phyloP scores from a whole-genome alignment of 2,329 filamentous ascomycete genomes.

The Zymoseptoria tritici region DNA sequence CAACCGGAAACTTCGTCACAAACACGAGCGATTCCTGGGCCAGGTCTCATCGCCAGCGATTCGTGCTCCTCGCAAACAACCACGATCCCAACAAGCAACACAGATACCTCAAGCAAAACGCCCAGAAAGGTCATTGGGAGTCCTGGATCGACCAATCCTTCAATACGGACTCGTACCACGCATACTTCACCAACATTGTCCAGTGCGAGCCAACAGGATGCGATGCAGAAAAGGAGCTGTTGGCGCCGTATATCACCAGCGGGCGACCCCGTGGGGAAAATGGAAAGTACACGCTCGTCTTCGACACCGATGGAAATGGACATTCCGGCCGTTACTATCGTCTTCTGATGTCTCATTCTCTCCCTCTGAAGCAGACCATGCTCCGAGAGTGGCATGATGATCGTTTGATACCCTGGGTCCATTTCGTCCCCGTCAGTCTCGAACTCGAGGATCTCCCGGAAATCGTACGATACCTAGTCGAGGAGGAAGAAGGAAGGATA shows the following conservation, averaged over 20 bases:
- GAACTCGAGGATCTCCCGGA: conserved; percentile 47
- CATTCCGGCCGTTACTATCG: conserved; percentile 47
- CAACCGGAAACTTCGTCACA: conserved; percentile 41
- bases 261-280: conserved; percentile 1
- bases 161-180: conserved; percentile 31
- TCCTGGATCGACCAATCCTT: conserved; percentile 10
- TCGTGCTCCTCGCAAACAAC: conserved; percentile 83
- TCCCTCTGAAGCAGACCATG: conserved; percentile 47
- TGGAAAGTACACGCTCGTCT: conserved; percentile 7
- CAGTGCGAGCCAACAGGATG: conserved; percentile 39
- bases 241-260: conserved; percentile 6
- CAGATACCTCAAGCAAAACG: background rate
- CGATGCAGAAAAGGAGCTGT: conserved; percentile 15
- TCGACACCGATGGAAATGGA: conserved; percentile 20
- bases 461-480: conserved; percentile 41
- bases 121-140: background rate
- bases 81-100: conserved; percentile 73
- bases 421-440: conserved; percentile 49
- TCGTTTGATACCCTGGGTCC: conserved; percentile 48
- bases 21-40: conserved; percentile 31
- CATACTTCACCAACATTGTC: conserved; percentile 41
- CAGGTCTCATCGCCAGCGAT: conserved; percentile 51
- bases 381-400: conserved; percentile 54
- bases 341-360: conserved; percentile 41
- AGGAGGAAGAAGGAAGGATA: conserved; percentile 11